phyloP scores from a whole-genome alignment of 805 yeast species.

The Sungouiella blattae region DNA sequence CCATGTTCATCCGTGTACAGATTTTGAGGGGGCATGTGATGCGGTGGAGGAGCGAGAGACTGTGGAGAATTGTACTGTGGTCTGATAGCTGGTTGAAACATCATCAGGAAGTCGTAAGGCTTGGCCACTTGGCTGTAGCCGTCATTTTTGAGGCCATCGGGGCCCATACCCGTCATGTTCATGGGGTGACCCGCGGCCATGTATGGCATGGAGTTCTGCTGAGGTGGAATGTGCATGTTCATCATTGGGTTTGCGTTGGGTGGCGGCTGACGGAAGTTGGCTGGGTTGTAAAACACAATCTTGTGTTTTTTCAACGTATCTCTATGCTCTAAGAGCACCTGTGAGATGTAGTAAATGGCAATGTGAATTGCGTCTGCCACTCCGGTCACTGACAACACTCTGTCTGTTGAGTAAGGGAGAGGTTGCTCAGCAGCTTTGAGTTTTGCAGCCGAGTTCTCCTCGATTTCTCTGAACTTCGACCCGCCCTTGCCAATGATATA shows the following conservation, averaged over 20 bases:
- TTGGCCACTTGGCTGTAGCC: constrained; percentile 12
- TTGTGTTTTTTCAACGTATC: constrained; percentile 51
- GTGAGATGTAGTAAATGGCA: constrained; percentile 72
- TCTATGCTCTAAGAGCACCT: constrained; percentile 60
- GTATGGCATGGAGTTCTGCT: constrained; percentile 9
- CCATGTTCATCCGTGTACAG: constrained; percentile 44
- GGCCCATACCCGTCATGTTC: constrained; percentile 8
- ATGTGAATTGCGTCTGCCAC: constrained; percentile 86
- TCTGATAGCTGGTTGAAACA: constrained; percentile 38
- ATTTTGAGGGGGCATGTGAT: constrained; percentile 18
- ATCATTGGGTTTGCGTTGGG: constrained; percentile 11
- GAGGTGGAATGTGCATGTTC: constrained; percentile 22
- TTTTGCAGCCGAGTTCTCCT: constrained; percentile 74
- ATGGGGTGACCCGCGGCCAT: constrained; percentile 14
- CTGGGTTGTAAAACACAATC: constrained; percentile 57
- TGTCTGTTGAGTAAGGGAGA: constrained; percentile 73
- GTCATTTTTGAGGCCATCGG: constrained; percentile 10
- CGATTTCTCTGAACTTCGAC: constrained; percentile 71
- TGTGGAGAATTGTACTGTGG: constrained; percentile 21
- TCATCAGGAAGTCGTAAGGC: constrained; percentile 36
- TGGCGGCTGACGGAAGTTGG: constrained; percentile 27
- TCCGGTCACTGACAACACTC: constrained; percentile 66
- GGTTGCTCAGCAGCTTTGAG: constrained; percentile 70
- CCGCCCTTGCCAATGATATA: constrained; percentile 79
- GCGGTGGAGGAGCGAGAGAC: too few species aligned